Conservation (phyloP, 2,329 filamentous ascomycete genomes). For the Sporothrix brunneoviolacea region DNA sequence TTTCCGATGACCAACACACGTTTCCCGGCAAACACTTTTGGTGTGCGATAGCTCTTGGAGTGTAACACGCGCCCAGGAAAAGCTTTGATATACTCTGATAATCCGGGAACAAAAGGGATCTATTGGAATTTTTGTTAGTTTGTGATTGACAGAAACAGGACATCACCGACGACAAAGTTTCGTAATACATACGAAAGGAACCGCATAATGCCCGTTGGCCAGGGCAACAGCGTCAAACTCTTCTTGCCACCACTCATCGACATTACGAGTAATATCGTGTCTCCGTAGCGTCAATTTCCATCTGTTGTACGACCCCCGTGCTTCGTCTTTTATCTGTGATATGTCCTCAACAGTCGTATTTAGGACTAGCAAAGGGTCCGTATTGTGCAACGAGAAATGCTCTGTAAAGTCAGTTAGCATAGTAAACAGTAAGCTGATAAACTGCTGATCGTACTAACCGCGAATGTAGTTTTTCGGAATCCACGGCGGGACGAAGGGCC, state of each 20-base stretch:
- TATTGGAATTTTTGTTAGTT: conserved; percentile 28
- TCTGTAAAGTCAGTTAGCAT: too few relatives aligned
- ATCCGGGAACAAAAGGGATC: conserved; percentile 37
- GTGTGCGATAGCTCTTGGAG: conserved; percentile 71
- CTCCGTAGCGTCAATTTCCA: conserved; percentile 48
- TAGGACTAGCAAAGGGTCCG: conserved; percentile 39
- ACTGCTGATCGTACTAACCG: too few relatives aligned
- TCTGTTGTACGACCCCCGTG: conserved; percentile 35
- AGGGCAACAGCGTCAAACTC: conserved; percentile 56
- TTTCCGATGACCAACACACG: conserved; percentile 82
- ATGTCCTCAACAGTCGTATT: conserved; percentile 39
- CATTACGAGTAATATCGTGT: conserved; percentile 32
- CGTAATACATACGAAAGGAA: conserved; percentile 45
- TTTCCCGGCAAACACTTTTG: conserved; percentile 55
- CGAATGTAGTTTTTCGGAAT: conserved; percentile 50
- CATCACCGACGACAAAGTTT: too few relatives aligned
- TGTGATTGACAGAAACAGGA: too few relatives aligned
- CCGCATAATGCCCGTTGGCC: conserved; percentile 53
- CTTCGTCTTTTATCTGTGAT: conserved; percentile 29
- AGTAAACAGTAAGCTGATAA: too few relatives aligned
- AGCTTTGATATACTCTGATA: conserved; percentile 39
- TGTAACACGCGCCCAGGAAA: conserved; percentile 51
- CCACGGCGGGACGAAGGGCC: conserved; percentile 49
- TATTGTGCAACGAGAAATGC: conserved; percentile 45
- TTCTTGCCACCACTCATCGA: conserved; percentile 55